Base-by-base conservation (phyloP, 805 yeast species). In the Candida namnaoensis region DNA sequence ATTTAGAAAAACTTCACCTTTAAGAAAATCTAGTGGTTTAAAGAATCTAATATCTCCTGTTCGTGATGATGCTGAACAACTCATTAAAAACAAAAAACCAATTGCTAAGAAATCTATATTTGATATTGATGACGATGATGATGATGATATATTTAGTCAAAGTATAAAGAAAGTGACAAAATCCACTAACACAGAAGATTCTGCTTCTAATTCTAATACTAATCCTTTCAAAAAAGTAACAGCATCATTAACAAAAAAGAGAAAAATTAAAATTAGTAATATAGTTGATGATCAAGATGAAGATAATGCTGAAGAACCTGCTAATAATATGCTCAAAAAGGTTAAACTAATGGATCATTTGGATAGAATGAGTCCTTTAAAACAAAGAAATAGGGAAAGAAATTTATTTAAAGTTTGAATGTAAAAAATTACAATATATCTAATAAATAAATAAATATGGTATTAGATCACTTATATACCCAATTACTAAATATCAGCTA, bases 51-150 rank as follows among this genome's bases (percentile, higher is more conserved):
- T 53, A 10, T 49, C 57, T 4, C 52, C 52, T n/a, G 40, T 38
- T 14, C 44, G 48, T 35, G 37, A 37, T n/a, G 32, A 12, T 12
- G n/a, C 33, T 12, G 33, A 30, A 30, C 33, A 26, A 2, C 28
- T 26, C n/a, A 30, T 30, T 30, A 33, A 11, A 12, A 30, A 7
- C n/a, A 41, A 45, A 34, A 50, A 46, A 34, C 41, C 46, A 12
- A 30, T 13, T 12, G 33, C n/a, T 12, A 30, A 30, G n/a, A 30
- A 12, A 5, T 50, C 60, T 3, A 27, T 53, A 12, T 57, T 53
- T 37, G 61, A 56, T 37, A 54, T 48, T 15, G 58, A 55, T 23
- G 61, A 53, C 3, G 52, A 48, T 3, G 58, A 56, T 15, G 58
- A 54, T n/a, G 56, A 54, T 26, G 60, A 54, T 37, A 30, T 56